Percentiles rank a stretch among this genome's conserved stretches.
Conservation (phyloP, 331 rosid genomes). For the Acacia concinna region DNA sequence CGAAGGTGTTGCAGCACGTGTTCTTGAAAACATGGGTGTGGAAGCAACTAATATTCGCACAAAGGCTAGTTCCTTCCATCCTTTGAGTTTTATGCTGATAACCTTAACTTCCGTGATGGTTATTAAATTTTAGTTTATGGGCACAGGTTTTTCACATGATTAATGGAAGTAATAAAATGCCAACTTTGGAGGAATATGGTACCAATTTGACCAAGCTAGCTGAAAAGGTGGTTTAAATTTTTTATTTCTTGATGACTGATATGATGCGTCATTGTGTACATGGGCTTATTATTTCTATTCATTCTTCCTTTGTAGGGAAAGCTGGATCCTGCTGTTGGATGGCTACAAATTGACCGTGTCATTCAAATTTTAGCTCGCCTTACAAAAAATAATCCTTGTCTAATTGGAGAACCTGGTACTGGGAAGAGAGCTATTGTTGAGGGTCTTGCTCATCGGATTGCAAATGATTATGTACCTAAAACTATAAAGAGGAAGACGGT, state of each 20-base stretch:
- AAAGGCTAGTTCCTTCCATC: conserved; percentile 56
- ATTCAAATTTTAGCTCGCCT: no score
- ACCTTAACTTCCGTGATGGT: no score
- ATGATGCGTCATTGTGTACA: neutral
- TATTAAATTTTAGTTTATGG: no score
- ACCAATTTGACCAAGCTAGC: conserved; percentile 91
- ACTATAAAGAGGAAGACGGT: conserved; percentile 97
- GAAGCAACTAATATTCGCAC: conserved; percentile 93
- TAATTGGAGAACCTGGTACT: conserved; percentile 45
- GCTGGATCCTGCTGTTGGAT: conserved; percentile 93
- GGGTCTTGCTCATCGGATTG: conserved; percentile 92
- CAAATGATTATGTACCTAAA: conserved; percentile 93
- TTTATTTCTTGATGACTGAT: neutral
- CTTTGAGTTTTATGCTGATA: neutral
- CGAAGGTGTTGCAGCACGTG: conserved; percentile 97
- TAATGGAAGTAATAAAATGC: conserved; percentile 58
- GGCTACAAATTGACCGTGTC: conserved; percentile 94
- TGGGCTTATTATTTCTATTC: neutral
- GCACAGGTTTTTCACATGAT: no score
- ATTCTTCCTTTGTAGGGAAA: conserved; percentile 57
- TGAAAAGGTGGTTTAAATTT: conserved; percentile 62
- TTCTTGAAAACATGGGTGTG: conserved; percentile 91
- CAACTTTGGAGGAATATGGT: conserved; percentile 91
- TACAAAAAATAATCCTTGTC: conserved; percentile 86
- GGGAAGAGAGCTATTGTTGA: conserved; percentile 97